Evolutionary conservation across 441 rosid genomes (phyloP), one percentile per base, ranked within the genome.

Genomic region (Jatropha podagrica): DNA sequence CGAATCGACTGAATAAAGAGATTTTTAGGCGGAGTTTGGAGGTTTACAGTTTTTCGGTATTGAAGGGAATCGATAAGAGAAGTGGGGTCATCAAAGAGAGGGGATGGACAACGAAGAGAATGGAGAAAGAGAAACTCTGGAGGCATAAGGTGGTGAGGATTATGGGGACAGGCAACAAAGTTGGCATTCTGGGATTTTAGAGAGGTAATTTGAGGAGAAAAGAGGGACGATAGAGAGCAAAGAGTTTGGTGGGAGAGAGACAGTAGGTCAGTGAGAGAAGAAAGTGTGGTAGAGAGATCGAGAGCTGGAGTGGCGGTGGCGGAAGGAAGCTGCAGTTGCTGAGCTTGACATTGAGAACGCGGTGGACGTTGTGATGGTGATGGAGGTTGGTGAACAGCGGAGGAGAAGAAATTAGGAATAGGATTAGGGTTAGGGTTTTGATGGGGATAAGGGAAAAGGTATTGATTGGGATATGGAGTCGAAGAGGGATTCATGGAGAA

Each of bases 51-150:
- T 46, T 82, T 82, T 6, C 84, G 87, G 86, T 92, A 90, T 68
- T 80, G 81, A 18, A 84, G 77, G 48, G 84, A 77, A 69, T 78
- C 59, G 20, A 91, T 11, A 32, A 83, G 74, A 23, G 77, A 73
- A n/a, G 67, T 5, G 44, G 74, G 69, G 71, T 78, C 80, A 12
- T 72, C 70, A 44, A 78, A 73, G 72, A 83, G 74, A 40, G 88
- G 83, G 18, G 79, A 75, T 11, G 91, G 91, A 88, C 98, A 93
- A 59, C 73, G 83, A 61, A 93, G 91, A 55, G 86, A 86, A 82
- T 93, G 98, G 55, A 83, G 74, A 73, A 93, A 95, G 80, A 95
- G 98, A 26, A 89, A 74, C 26, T 87, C 89, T 0, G 94, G 92
- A 14, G 97, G 94, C 86, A 90, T 74, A 65, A 85, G 88, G 73